Percentiles rank a stretch among this genome's conserved stretches.
Evolutionary conservation across 2,329 filamentous ascomycete species (phyloP).

Genomic region (Pseudocercospora ulei): DNA sequence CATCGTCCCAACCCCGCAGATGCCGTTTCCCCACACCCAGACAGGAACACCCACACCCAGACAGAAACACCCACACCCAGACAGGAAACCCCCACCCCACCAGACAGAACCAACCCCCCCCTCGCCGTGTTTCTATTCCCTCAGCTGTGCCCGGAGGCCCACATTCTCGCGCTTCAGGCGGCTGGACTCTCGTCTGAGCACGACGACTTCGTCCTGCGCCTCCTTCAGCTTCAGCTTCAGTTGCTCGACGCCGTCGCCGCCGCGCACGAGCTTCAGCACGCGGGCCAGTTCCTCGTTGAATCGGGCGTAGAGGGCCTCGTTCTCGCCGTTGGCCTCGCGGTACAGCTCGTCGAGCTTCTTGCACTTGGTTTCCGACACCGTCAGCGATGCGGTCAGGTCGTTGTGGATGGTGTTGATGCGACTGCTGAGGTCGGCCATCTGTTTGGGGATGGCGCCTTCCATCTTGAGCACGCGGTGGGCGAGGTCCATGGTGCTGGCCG

Average conservation of each 20-base stretch:
- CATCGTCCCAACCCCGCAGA: too few species aligned
- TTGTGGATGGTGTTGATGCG: conserved; percentile 55
- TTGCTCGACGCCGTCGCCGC: conserved; percentile 69
- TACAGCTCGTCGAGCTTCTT: conserved; percentile 80
- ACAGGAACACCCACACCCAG: background rate
- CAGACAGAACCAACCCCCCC: background rate
- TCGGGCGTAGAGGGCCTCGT: conserved; percentile 80
- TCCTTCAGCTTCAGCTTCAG: conserved; percentile 62
- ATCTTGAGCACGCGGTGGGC: conserved; percentile 54
- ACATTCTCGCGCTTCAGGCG: conserved; percentile 72
- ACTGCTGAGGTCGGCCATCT: conserved; percentile 51
- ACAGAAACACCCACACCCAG: background rate
- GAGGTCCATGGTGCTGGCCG: conserved; percentile 38
- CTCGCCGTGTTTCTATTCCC: conserved; percentile 31
- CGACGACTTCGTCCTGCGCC: conserved; percentile 64
- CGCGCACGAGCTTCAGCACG: conserved; percentile 65
- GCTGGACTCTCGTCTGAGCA: conserved; percentile 75
- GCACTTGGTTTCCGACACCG: conserved; percentile 63
- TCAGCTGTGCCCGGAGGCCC: conserved; percentile 48
- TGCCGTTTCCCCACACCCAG: too few species aligned
- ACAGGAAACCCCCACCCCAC: background rate
- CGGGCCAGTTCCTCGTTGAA: conserved; percentile 86
- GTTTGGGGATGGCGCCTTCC: conserved; percentile 55
- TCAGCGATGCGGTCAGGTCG: conserved; percentile 62
- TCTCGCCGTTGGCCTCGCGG: conserved; percentile 78